Evolutionary conservation across 139 green algal species (phyloP).

Genomic region (Volvox africanus): DNA sequence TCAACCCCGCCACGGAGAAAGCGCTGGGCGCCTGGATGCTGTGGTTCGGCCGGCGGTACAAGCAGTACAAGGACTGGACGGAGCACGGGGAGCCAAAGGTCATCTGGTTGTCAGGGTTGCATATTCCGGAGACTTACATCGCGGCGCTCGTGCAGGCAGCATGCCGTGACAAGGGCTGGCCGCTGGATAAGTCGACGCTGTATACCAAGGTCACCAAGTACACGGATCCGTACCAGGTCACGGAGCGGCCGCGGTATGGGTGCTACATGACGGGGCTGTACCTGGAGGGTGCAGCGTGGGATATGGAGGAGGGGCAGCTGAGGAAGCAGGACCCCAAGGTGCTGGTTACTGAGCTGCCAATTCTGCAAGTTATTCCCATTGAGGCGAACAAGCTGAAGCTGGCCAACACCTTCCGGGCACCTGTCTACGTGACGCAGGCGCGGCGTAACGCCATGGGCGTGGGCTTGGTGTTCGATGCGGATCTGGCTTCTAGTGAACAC

Average conservation of each 20-base stretch:
- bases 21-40: slow-evolving; percentile 85
- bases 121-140: slow-evolving; percentile 92
- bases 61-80: slow-evolving; percentile 83
- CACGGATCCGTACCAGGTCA: slow-evolving; percentile 58
- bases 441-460: slow-evolving; percentile 88
- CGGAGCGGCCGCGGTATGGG: slow-evolving; percentile 74
- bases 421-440: slow-evolving; percentile 90
- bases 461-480: slow-evolving; percentile 88
- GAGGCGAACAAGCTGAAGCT: slow-evolving; percentile 87
- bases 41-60: slow-evolving; percentile 82
- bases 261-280: slow-evolving; percentile 87
- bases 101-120: slow-evolving; percentile 89
- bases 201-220: slow-evolving; percentile 85
- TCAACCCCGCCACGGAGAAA: slow-evolving; percentile 87
- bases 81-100: slow-evolving; percentile 83
- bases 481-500: slow-evolving; percentile 83
- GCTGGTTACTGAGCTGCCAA: slow-evolving; percentile 87
- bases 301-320: slow-evolving; percentile 70
- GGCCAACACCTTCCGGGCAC: slow-evolving; percentile 78
- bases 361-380: slow-evolving; percentile 87
- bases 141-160: slow-evolving; percentile 85
- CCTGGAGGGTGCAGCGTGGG: slow-evolving; percentile 89
- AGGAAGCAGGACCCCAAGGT: slow-evolving; percentile 79
- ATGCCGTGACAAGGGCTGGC: slow-evolving; percentile 86
- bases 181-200: slow-evolving; percentile 86